These are phyloP conservation scores for Spizellomyces punctatus DNA, from an alignment of 192 early-diverging fungal species.

Conservation along the genomic window DNA sequence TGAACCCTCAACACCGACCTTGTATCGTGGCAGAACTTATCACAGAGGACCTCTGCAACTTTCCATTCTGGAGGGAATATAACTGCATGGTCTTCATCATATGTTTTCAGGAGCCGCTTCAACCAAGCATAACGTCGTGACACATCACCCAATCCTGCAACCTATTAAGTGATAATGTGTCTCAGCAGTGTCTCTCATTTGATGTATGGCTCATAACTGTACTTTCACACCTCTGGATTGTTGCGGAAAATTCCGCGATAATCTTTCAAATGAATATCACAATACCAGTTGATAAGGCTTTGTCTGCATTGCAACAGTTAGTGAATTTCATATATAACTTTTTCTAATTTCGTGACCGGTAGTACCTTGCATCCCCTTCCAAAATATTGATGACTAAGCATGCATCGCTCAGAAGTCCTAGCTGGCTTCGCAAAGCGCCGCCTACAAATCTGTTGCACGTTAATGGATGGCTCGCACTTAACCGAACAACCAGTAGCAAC, in stretches of 20 bases:
- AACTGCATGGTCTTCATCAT: constrained; percentile 82
- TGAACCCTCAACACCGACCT: constrained; percentile 50
- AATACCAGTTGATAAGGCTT: constrained; percentile 77
- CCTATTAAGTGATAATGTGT: constrained; percentile 43
- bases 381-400: constrained; percentile 77
- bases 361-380: constrained; percentile 64
- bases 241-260: constrained; percentile 80
- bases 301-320: constrained; percentile 32
- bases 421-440: constrained; percentile 41
- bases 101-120: constrained; percentile 83
- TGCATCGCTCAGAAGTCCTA: constrained; percentile 65
- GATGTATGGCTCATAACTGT: not conserved
- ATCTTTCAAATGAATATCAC: constrained; percentile 76
- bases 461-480: not conserved
- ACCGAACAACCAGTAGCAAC: not conserved
- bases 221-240: constrained; percentile 54
- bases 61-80: constrained; percentile 85
- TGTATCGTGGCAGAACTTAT: constrained; percentile 83
- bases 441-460: constrained; percentile 37
- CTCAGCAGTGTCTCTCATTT: not conserved
- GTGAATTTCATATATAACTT: not conserved
- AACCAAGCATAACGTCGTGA: constrained; percentile 92
- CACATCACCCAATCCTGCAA: constrained; percentile 80
- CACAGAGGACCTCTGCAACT: constrained; percentile 67
- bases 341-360: not conserved